phyloP scores from a whole-genome alignment of 371 early-diverging fungal species.

The Lichtheimia ramosa region DNA sequence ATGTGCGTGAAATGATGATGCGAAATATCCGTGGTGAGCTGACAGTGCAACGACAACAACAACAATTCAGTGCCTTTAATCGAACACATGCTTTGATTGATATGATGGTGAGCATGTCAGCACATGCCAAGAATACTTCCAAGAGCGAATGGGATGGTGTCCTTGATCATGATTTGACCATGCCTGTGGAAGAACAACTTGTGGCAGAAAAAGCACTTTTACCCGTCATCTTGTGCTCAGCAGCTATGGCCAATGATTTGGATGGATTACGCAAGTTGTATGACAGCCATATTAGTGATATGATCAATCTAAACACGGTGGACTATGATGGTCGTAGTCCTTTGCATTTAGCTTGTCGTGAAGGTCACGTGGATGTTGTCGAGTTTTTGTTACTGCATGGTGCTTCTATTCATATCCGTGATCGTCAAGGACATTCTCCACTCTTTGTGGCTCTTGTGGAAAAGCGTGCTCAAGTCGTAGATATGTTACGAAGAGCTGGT shows the following conservation, averaged over 20 bases:
- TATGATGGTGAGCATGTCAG: constrained; percentile 38
- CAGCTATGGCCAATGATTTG: constrained; percentile 84
- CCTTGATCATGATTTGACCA: neutral
- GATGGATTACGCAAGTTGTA: constrained; percentile 71
- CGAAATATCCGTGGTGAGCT: constrained; percentile 92
- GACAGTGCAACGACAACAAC: constrained; percentile 67
- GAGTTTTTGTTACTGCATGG: constrained; percentile 82
- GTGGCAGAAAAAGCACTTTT: constrained; percentile 76
- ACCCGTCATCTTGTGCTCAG: constrained; percentile 87
- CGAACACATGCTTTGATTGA: constrained; percentile 55
- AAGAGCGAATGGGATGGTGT: constrained; percentile 14
- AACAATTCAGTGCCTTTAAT: constrained; percentile 56
- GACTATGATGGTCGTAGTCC: constrained; percentile 90
- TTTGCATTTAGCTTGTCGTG: constrained; percentile 84
- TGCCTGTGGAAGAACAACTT: constrained; percentile 57
- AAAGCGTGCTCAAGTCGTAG: constrained; percentile 60
- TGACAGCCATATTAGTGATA: constrained; percentile 54
- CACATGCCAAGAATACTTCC: constrained; percentile 18
- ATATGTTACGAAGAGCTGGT: constrained; percentile 77
- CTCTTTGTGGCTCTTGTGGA: constrained; percentile 79
- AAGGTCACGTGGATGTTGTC: constrained; percentile 70
- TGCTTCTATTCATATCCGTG: constrained; percentile 91
- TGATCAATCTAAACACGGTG: constrained; percentile 67
- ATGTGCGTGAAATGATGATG: constrained; percentile 79
- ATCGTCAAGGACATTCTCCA: constrained; percentile 87